Base-by-base conservation (phyloP, 305 asterid species). In the Fraxinus dipetala region DNA sequence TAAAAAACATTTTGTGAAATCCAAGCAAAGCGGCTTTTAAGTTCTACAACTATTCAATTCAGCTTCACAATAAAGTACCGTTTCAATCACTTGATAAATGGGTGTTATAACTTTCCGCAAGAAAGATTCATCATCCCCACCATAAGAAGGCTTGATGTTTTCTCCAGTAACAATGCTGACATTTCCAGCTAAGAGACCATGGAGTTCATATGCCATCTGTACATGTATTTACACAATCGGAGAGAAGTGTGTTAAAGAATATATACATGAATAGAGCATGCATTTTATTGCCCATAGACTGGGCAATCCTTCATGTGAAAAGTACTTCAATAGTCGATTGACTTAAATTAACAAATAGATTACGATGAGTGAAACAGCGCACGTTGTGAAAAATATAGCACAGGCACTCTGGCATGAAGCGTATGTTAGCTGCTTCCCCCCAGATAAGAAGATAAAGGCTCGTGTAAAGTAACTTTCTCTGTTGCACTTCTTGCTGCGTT, bases 201-300 rank as follows among this genome's bases (percentile, higher is more conserved):
- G 98, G 78, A 96, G 98, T 87, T 96, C 99, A 83, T 92, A 92
- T 72, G 99, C 99, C 99, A 96, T 96, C 99, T 96, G 90, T 85
- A 88, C 63, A 79, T 67, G 38, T 43, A 79, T 51, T 76, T 76
- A 36, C 83, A 2, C 79, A 67, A 36, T 82, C 72, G 76, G 24
- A 81, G 65, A 22, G 30, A 40, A 40, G 20, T 6, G 6, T 67
- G 22, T 24, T 51, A 30, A 56, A 79, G 38, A 65, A 65, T 65
- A 26, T 65, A 32, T 65, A 26, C 51, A 10, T 20, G 14, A 77
- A 34, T 40, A 70, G 56, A 76, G 67, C 78, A 80, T 76, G 65
- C 34, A 20, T 56, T 74, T 73, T 73, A 75, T 79, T 10, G 72
- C 75, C 10, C 16, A 26, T 1, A 31, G 67, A 76, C 36, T 5